Conservation (phyloP, 176 grass and related monocot genomes). For the Musa schizocarpa region DNA sequence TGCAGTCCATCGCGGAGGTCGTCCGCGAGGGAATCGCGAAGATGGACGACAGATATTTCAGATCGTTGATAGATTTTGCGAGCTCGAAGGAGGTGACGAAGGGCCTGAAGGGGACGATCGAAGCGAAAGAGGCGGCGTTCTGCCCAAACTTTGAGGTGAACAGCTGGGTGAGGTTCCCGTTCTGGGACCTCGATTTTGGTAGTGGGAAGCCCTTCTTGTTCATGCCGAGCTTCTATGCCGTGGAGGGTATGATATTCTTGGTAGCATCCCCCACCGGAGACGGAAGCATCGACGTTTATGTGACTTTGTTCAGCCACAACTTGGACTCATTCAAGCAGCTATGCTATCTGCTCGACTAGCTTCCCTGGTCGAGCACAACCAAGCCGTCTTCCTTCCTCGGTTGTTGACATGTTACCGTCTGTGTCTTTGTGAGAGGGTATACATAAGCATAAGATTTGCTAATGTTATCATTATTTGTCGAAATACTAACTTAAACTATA, state of each 20-base stretch:
- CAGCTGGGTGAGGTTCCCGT: slow-evolving; percentile 33
- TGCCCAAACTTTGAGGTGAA: slow-evolving; percentile 31
- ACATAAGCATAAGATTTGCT: no score
- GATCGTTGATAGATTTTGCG: slow-evolving; percentile 27
- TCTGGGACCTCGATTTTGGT: slow-evolving; percentile 25
- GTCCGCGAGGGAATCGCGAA: slow-evolving; percentile 21
- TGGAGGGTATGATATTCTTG: slow-evolving; percentile 30
- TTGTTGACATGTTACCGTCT: no score
- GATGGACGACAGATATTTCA: slow-evolving; percentile 28
- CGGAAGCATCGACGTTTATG: slow-evolving; percentile 20
- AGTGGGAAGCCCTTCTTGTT: slow-evolving; percentile 24
- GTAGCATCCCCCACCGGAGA: slow-evolving; percentile 18
- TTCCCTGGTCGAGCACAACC: no score
- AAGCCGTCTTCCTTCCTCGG: no score
- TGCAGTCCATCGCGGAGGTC: slow-evolving; percentile 7
- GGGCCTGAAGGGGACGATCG: slow-evolving; percentile 4
- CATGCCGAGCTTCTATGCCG: slow-evolving; percentile 23
- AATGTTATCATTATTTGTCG: no score
- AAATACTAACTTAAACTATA: no score
- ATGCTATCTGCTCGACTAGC: slow-evolving; percentile 11
- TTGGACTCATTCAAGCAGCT: slow-evolving; percentile 10
- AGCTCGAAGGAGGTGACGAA: slow-evolving; percentile 21
- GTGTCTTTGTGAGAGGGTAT: no score
- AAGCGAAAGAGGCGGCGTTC: not conserved
- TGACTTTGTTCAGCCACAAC: slow-evolving; percentile 19